These are phyloP conservation scores for Aegilops tauschii DNA, from an alignment of 176 grass and related monocot species.

Conservation along the genomic window DNA sequence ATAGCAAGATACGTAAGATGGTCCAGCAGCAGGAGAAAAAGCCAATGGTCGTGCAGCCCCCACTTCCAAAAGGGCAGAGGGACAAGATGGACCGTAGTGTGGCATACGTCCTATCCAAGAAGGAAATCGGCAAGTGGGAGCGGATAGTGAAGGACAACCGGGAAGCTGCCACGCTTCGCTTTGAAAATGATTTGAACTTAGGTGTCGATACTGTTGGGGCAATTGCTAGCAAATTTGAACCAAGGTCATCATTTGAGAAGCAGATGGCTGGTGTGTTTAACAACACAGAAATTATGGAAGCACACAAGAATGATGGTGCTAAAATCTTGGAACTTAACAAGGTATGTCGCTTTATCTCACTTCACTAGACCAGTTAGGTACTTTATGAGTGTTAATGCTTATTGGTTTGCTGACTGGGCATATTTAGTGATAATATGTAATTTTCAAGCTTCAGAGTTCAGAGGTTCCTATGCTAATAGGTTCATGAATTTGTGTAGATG, in stretches of 20 bases:
- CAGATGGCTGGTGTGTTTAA: conserved; percentile 56
- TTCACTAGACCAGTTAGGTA: neutral
- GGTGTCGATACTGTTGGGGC: conserved; percentile 64
- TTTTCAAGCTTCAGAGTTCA: neutral
- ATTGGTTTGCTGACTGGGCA: neutral
- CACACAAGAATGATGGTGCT: conserved; percentile 81
- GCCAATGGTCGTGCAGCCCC: conserved; percentile 45
- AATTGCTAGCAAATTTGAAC: conserved; percentile 79
- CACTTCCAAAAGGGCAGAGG: conserved; percentile 63
- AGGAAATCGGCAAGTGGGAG: conserved; percentile 76
- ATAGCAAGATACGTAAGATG: conserved; percentile 78
- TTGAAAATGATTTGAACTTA: conserved; percentile 75
- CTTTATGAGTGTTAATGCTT: neutral
- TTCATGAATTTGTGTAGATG: conserved; percentile 53
- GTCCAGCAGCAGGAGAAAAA: conserved; percentile 64
- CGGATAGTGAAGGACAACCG: conserved; percentile 56
- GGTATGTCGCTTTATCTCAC: conserved; percentile 38
- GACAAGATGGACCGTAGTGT: conserved; percentile 61
- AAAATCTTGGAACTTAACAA: conserved; percentile 93
- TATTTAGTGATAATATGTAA: conserved; percentile 1
- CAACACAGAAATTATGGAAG: conserved; percentile 58
- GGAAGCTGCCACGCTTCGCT: conserved; percentile 70
- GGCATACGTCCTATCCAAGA: conserved; percentile 33
- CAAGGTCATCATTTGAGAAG: conserved; percentile 75
- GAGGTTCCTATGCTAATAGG: neutral